Evolutionary conservation across 148 eudicot species (phyloP).

Genomic region (Vaccinium myrtillus): DNA sequence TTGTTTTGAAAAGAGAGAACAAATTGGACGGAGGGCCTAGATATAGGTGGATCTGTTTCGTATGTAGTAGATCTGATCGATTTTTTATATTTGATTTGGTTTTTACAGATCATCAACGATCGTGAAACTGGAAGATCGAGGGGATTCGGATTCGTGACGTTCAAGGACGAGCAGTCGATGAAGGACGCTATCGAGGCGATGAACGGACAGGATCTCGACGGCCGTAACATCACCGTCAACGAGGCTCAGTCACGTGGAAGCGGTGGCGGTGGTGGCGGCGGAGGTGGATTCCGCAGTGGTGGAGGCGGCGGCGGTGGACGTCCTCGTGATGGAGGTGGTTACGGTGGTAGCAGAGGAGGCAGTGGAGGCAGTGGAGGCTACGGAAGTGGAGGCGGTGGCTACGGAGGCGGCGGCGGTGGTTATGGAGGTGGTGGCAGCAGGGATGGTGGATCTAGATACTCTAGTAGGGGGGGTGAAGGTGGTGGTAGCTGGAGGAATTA

Average conservation of each 20-base stretch:
- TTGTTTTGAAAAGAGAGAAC: too few relatives aligned
- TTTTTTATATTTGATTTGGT: background rate
- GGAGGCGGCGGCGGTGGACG: conserved; percentile 22
- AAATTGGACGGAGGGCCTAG: too few relatives aligned
- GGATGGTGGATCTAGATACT: background rate
- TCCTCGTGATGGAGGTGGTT: conserved; percentile 19
- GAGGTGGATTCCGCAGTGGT: conserved; percentile 28
- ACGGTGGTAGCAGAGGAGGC: conserved; percentile 21
- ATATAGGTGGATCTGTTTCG: background rate
- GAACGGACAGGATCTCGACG: conserved; percentile 78
- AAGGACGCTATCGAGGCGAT: conserved; percentile 67
- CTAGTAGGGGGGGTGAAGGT: conserved; percentile 20
- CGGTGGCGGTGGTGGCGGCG: conserved; percentile 42
- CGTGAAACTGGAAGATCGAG: conserved; percentile 86
- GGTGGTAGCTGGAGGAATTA: conserved; percentile 24
- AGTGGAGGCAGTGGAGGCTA: conserved; percentile 22
- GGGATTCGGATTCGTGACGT: conserved; percentile 85
- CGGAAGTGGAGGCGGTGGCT: conserved; percentile 18
- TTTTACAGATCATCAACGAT: conserved; percentile 65
- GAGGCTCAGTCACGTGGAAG: conserved; percentile 86
- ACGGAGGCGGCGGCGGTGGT: conserved; percentile 20
- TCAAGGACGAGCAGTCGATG: conserved; percentile 54
- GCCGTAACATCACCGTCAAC: conserved; percentile 81
- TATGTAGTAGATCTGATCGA: conserved; percentile 11
- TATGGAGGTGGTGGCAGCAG: conserved; percentile 2